Evolutionary conservation across 1,284 basidiomycete species (phyloP).

Genomic region (Puccinia novopanici): DNA sequence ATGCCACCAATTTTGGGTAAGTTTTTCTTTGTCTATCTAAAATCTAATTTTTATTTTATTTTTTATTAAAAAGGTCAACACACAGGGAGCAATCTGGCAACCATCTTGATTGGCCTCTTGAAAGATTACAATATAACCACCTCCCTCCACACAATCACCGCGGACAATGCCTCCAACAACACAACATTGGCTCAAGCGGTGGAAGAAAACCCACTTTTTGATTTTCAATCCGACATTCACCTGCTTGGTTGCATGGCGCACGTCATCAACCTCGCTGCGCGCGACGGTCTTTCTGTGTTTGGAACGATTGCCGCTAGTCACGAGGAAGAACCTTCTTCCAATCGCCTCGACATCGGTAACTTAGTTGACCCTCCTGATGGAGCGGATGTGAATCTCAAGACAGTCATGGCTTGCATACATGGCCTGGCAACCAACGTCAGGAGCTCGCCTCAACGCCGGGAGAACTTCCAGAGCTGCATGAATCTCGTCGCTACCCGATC

Average conservation of each 20-base stretch:
- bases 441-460: background rate
- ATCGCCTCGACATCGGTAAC: background rate
- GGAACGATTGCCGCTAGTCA: background rate
- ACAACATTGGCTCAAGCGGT: too few species aligned
- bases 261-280: slow-evolving; percentile 29
- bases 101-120: background rate
- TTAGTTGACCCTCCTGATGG: background rate
- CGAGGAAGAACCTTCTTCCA: background rate
- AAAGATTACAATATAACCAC: background rate
- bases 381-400: slow-evolving; percentile 19
- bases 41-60: background rate
- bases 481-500: background rate
- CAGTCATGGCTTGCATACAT: slow-evolving; percentile 3
- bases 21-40: background rate
- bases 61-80: background rate
- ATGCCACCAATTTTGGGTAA: background rate
- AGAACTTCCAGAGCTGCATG: background rate
- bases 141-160: too few species aligned
- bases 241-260: slow-evolving; percentile 25
- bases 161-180: too few species aligned
- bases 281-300: background rate
- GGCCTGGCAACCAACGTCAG: background rate
- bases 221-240: background rate
- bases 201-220: background rate
- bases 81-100: background rate